Conservation (phyloP, 768 basidiomycete genomes). For the Termitomyces sp. region DNA sequence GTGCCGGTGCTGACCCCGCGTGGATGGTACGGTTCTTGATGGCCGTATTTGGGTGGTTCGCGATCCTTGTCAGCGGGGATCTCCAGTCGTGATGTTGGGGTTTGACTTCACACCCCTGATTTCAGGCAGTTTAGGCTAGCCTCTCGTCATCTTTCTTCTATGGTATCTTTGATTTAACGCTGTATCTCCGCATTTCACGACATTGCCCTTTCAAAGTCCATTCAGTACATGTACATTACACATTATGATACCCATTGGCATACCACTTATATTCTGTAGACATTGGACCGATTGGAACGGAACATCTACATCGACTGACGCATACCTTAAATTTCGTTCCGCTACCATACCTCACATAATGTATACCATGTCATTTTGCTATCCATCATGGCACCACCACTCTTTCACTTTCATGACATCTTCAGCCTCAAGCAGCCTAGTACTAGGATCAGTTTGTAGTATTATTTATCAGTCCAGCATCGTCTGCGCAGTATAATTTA, state of each 20-base stretch:
- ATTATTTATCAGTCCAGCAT: no score
- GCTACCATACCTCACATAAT: not conserved
- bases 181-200: not conserved
- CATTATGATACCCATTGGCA: not conserved
- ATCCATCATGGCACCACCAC: no score
- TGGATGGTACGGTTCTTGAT: conserved; percentile 80
- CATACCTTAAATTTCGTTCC: not conserved
- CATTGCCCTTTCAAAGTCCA: not conserved
- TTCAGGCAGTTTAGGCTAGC: not conserved
- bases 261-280: not conserved
- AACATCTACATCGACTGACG: not conserved
- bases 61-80: conserved; percentile 38
- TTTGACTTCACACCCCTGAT: not conserved
- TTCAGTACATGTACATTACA: not conserved
- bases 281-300: not conserved
- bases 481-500: no score
- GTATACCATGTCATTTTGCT: not conserved
- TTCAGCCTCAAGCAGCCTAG: no score
- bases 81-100: not conserved
- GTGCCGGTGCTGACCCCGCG: conserved; percentile 65
- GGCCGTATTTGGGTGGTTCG: conserved; percentile 76
- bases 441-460: no score
- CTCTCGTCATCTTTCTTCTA: not conserved
- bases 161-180: not conserved
- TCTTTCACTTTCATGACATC: no score